phyloP scores from a whole-genome alignment of 78 protist species.

The Planoprotostelium fungivorum region DNA sequence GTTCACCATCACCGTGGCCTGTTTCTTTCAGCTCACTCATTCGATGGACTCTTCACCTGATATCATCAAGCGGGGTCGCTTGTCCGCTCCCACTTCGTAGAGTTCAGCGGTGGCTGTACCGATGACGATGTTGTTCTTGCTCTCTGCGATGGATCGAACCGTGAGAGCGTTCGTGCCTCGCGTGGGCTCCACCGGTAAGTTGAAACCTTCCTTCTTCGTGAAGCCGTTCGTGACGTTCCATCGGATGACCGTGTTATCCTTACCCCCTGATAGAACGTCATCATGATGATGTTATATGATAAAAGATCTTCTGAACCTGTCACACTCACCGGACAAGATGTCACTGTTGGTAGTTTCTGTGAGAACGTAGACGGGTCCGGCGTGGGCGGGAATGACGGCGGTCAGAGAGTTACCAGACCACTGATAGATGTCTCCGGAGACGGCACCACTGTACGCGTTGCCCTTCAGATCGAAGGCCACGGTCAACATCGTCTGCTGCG shows the following conservation, averaged over 20 bases:
- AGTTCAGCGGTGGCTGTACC: neutral
- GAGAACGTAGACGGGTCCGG: slow-evolving; percentile 13
- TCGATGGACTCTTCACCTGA: too few relatives aligned
- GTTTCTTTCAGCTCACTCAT: too few relatives aligned
- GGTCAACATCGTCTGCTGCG: slow-evolving; percentile 10
- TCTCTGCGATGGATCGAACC: neutral
- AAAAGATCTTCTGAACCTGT: too few relatives aligned
- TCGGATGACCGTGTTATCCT: neutral
- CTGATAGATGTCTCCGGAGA: neutral
- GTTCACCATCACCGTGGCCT: slow-evolving; percentile 26
- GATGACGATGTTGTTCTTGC: neutral
- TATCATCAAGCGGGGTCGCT: neutral
- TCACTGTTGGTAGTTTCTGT: neutral
- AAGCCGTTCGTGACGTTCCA: neutral
- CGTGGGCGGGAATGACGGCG: neutral
- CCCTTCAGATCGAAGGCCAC: slow-evolving; percentile 1
- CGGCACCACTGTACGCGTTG: slow-evolving; percentile 4
- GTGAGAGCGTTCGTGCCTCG: neutral
- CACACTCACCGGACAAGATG: slow-evolving; percentile 2
- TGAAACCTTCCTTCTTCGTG: neutral
- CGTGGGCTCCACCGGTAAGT: neutral
- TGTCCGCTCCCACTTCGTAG: neutral
- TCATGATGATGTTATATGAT: neutral
- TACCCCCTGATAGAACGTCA: neutral
- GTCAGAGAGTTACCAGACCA: neutral